These are phyloP conservation scores for Pestalotiopsis sp. DNA, from an alignment of 2,329 filamentous ascomycete genomes.

Conservation along the genomic window DNA sequence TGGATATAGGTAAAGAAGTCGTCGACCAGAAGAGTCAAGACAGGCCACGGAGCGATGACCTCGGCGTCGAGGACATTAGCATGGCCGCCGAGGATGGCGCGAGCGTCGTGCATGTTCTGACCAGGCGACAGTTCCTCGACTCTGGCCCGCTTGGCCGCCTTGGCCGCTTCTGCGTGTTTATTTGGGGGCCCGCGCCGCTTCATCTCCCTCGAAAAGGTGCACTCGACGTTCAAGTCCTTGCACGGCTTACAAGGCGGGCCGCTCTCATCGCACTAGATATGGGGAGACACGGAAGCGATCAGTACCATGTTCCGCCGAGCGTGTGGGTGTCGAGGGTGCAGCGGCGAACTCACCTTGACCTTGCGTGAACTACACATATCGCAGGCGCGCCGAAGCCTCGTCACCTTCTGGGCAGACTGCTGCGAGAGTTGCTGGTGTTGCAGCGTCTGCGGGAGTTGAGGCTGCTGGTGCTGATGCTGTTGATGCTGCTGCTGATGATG, in stretches of 20 bases:
- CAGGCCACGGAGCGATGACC: conserved; percentile 69
- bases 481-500: background rate
- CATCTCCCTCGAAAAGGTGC: conserved; percentile 59
- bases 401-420: conserved; percentile 44
- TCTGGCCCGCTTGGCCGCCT: conserved; percentile 52
- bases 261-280: conserved; percentile 52
- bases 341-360: conserved; percentile 48
- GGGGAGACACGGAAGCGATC: background rate
- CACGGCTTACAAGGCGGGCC: conserved; percentile 61
- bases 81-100: conserved; percentile 46
- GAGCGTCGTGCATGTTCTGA: conserved; percentile 50
- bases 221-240: conserved; percentile 58
- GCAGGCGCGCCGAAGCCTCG: conserved; percentile 59
- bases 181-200: conserved; percentile 63
- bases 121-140: conserved; percentile 41
- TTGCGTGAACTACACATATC: conserved; percentile 66
- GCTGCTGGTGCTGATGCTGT: background rate
- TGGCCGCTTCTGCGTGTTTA: conserved; percentile 59
- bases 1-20: conserved; percentile 86
- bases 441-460: background rate
- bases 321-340: background rate
- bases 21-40: conserved; percentile 71
- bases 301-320: background rate
- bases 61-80: conserved; percentile 60
- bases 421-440: background rate